phyloP scores from a whole-genome alignment of 2,329 filamentous ascomycete species.

The Venturia effusa region DNA sequence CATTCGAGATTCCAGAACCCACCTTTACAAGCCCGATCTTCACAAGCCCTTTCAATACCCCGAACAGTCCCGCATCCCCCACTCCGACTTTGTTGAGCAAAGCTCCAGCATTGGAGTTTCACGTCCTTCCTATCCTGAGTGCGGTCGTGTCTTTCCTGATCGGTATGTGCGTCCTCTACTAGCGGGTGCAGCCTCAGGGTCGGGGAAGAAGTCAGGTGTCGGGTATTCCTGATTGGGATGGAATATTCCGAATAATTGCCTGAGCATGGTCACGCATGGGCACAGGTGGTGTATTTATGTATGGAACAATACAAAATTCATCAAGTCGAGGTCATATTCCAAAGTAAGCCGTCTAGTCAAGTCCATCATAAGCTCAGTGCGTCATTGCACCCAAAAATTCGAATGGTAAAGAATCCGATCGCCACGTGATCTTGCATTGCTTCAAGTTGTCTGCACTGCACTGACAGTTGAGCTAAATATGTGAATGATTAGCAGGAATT shows the following conservation, averaged over 20 bases:
- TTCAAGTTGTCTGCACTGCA: too few relatives aligned
- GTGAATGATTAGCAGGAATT: too few relatives aligned
- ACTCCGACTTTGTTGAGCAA: not conserved
- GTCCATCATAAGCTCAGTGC: too few relatives aligned
- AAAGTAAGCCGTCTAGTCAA: too few relatives aligned
- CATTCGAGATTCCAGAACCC: not conserved
- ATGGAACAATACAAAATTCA: not conserved
- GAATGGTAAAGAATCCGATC: too few relatives aligned
- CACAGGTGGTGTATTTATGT: not conserved
- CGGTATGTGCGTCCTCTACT: not conserved
- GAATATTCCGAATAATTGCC: not conserved
- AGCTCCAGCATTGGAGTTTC: not conserved
- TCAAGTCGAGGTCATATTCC: too few relatives aligned
- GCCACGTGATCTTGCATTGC: too few relatives aligned
- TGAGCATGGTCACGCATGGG: not conserved
- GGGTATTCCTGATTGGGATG: not conserved
- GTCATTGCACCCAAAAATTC: too few relatives aligned
- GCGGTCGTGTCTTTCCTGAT: not conserved
- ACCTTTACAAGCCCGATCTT: not conserved
- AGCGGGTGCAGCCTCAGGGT: not conserved
- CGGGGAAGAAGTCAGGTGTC: not conserved
- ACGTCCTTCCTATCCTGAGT: not conserved
- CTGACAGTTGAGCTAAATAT: too few relatives aligned
- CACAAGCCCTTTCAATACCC: not conserved
- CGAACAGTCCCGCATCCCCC: not conserved